Conservation (phyloP, 768 basidiomycete species). For the Hortiboletus campestris region DNA sequence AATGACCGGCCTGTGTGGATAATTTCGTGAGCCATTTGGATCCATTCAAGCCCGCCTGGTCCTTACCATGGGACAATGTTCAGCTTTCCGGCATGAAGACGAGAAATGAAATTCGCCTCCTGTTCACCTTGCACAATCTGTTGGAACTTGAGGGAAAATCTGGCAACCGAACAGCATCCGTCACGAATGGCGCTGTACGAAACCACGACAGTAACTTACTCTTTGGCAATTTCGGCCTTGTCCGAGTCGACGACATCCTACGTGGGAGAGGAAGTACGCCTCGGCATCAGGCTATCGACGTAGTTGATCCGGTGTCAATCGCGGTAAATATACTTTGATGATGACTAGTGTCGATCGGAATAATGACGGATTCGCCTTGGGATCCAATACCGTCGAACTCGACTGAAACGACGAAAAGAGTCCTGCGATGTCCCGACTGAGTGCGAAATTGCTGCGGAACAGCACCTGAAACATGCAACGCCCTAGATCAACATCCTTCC, state of each 20-base stretch:
- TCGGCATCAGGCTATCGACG: background rate
- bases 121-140: slow-evolving; percentile 61
- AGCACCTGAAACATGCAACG: slow-evolving; percentile 41
- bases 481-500: background rate
- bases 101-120: slow-evolving; percentile 59
- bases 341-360: slow-evolving; percentile 62
- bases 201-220: slow-evolving; percentile 36
- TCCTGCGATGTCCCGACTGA: slow-evolving; percentile 58
- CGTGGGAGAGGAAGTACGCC: background rate
- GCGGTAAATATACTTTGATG: slow-evolving; percentile 45
- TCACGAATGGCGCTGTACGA: background rate
- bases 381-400: slow-evolving; percentile 56
- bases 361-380: slow-evolving; percentile 52
- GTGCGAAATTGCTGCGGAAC: slow-evolving; percentile 64
- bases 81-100: slow-evolving; percentile 52
- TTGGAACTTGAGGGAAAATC: slow-evolving; percentile 57
- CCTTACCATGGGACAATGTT: slow-evolving; percentile 57
- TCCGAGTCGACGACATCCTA: slow-evolving; percentile 67
- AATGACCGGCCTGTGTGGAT: slow-evolving; percentile 46
- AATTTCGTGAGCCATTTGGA: background rate
- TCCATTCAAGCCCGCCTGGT: background rate
- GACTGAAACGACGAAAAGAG: slow-evolving; percentile 63
- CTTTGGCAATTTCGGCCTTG: slow-evolving; percentile 53
- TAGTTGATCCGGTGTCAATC: background rate
- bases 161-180: slow-evolving; percentile 12